phyloP scores from a whole-genome alignment of 257 asterid species.

The Coffea canephora region DNA sequence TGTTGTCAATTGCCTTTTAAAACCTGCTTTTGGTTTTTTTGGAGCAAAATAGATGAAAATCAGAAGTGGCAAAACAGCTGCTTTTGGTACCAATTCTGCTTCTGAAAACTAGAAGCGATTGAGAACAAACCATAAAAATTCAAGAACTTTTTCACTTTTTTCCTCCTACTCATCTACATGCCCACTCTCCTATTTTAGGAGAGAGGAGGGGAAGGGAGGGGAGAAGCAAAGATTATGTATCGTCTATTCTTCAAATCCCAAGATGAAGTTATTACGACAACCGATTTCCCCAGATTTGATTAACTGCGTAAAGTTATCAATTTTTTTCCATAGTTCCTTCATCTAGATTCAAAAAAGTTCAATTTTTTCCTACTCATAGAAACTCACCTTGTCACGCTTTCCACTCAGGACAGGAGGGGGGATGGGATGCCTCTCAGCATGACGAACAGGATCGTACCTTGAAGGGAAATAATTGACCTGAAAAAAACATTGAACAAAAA shows the following conservation, averaged over 20 bases:
- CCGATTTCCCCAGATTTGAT: neutral
- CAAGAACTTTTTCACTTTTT: too few species aligned
- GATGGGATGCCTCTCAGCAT: conserved; percentile 45
- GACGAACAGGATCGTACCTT: conserved; percentile 45
- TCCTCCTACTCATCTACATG: too few species aligned
- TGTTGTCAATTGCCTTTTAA: too few species aligned
- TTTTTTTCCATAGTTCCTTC: neutral
- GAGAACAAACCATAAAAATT: neutral
- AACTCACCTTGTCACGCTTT: conserved; percentile 43
- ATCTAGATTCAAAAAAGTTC: neutral
- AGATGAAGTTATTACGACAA: neutral
- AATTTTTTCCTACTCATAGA: neutral
- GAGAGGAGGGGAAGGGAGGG: too few species aligned
- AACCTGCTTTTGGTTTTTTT: too few species aligned
- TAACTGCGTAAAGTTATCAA: neutral
- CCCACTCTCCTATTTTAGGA: too few species aligned
- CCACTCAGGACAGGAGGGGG: conserved; percentile 41
- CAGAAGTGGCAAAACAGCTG: too few species aligned
- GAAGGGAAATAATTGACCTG: conserved; percentile 55
- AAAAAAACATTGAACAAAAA: neutral
- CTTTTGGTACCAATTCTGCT: too few species aligned
- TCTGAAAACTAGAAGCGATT: too few species aligned
- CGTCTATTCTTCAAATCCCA: neutral
- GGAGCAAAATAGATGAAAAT: too few species aligned
- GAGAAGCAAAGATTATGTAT: too few species aligned